Base-by-base conservation (phyloP, 2,329 filamentous ascomycete species). In the Chaetothyriales sp. region DNA sequence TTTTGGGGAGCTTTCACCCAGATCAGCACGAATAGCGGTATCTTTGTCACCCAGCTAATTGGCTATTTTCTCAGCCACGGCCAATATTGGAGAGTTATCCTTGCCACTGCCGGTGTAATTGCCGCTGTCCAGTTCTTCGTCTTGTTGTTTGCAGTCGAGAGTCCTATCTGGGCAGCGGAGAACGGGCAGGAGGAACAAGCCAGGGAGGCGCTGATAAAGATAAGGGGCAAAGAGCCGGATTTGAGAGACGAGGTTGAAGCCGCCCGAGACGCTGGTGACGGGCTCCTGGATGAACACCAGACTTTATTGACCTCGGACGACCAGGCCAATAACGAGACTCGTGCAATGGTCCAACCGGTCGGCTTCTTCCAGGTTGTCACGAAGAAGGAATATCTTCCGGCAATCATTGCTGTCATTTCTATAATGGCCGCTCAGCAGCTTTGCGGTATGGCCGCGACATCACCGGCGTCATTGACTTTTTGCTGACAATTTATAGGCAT, bases 341-440 rank as follows among this genome's bases (percentile, higher is more conserved):
- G 53, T 15, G 19, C 49, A 25, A 63, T 63, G 37, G 28, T 47
- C 15, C 48, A 51, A 18, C 72, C 79, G 54, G 66, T 84, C 1
- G 77, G 81, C 1, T 82, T 86, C 60, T 61, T 82, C 10, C 43
- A 37, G 67, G 82, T 59, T 74, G 81, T 0, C 73, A 80, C 8
- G 83, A 83, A 60, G 75, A 81, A 2, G 77, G 77, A 78, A 7
- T 85, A 86, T 61, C 78, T 83, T 2, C 82, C 81, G 0, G 85
- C 85, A 49, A 82, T 94, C 50, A 75, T 92, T 54, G 88, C 89
- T 4, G 86, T 70, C 2, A 77, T 94, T 10, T 89, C 87, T 1
- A 83, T 94, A 60, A 95, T 97, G 89, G 76, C 89, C 53, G 84
- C 86, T 0, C 92, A 97, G 66, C 92, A 98, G 66, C 75, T 95